phyloP scores from a whole-genome alignment of 2,329 filamentous ascomycete species.

The Fusarium sp. region DNA sequence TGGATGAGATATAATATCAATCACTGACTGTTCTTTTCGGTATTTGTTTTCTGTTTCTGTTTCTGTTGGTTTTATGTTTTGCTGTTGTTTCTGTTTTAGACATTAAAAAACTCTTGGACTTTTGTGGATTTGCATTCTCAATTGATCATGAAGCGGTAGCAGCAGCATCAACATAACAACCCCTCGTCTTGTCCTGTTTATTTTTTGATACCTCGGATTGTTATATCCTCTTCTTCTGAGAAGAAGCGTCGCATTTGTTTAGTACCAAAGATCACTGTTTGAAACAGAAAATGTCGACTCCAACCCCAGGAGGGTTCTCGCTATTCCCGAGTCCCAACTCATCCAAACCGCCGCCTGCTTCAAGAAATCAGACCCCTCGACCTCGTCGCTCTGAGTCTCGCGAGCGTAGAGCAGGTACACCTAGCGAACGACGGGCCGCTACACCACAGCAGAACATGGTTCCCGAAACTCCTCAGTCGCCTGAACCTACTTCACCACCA shows the following conservation, averaged over 20 bases:
- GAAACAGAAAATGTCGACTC: slow-evolving; percentile 54
- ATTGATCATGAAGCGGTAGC: slow-evolving; percentile 46
- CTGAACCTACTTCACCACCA: slow-evolving; percentile 40
- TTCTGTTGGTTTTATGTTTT: slow-evolving; percentile 7
- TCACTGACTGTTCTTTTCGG: neutral
- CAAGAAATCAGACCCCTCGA: slow-evolving; percentile 56
- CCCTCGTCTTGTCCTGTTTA: neutral
- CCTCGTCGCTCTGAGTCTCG: slow-evolving; percentile 53
- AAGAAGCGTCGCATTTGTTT: slow-evolving; percentile 33
- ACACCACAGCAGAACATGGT: slow-evolving; percentile 38
- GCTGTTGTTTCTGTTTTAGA: slow-evolving; percentile 9
- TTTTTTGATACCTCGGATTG: slow-evolving; percentile 30
- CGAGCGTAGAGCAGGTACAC: slow-evolving; percentile 52
- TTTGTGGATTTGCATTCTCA: neutral
- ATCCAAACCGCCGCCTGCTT: slow-evolving; percentile 46
- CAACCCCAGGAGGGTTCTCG: slow-evolving; percentile 63
- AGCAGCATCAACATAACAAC: slow-evolving; percentile 2
- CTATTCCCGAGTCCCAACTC: slow-evolving; percentile 65
- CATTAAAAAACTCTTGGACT: neutral
- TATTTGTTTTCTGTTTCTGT: neutral
- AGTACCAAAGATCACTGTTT: slow-evolving; percentile 22
- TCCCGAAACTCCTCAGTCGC: slow-evolving; percentile 30
- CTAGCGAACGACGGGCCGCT: slow-evolving; percentile 47
- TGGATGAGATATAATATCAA: slow-evolving; percentile 32
- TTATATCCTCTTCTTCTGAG: slow-evolving; percentile 40